Conservation (phyloP, 352 stramenopile species). For the Pythium coloratum region DNA sequence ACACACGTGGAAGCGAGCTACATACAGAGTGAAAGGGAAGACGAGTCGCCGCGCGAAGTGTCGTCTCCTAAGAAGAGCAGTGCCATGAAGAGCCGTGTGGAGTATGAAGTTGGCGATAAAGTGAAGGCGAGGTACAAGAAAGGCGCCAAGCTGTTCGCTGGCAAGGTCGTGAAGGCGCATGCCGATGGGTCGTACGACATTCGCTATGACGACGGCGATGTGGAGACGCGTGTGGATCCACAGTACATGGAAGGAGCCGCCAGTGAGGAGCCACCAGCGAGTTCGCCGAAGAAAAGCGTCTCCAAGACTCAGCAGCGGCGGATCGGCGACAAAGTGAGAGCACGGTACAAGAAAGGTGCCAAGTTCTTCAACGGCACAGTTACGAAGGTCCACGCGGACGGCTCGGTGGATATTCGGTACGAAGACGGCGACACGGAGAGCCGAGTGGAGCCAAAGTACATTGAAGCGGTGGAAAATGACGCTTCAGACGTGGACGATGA, state of each 20-base stretch:
- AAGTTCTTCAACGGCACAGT: constrained; percentile 60
- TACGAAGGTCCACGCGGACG: constrained; percentile 44
- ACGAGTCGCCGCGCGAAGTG: constrained; percentile 24
- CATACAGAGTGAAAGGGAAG: constrained; percentile 36
- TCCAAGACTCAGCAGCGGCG: neutral
- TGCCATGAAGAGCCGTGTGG: neutral
- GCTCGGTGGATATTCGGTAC: constrained; percentile 53
- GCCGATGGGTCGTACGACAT: constrained; percentile 64
- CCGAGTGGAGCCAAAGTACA: constrained; percentile 40
- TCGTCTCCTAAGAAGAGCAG: constrained; percentile 8
- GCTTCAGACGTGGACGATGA: constrained; percentile 14
- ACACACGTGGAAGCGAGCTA: constrained; percentile 24
- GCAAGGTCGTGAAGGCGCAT: constrained; percentile 52
- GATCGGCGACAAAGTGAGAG: constrained; percentile 42
- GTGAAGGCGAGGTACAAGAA: constrained; percentile 50
- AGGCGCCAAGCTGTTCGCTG: constrained; percentile 44
- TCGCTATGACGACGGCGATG: constrained; percentile 63
- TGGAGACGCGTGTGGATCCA: constrained; percentile 30
- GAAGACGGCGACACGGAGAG: constrained; percentile 51
- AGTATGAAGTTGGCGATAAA: neutral
- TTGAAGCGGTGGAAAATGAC: constrained; percentile 12
- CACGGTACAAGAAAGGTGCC: constrained; percentile 49
- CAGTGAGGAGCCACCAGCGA: neutral
- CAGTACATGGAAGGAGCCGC: constrained; percentile 14
- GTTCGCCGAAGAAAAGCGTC: neutral